These are phyloP conservation scores for Smittium mucronatum DNA, from an alignment of 371 early-diverging fungal genomes.

Conservation along the genomic window DNA sequence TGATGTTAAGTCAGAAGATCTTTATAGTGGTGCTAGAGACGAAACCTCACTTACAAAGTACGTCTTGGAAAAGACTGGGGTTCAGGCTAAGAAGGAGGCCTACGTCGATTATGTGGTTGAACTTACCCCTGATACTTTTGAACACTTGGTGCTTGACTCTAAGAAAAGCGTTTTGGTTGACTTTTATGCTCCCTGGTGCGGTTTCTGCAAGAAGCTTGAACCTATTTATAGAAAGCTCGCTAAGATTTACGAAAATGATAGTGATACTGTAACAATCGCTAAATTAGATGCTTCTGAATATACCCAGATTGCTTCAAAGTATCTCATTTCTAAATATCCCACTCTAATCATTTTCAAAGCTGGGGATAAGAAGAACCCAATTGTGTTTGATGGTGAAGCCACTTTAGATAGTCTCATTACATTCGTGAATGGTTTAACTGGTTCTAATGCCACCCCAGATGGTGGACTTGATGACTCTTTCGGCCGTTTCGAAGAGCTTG, in stretches of 20 bases:
- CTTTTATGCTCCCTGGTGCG: slow-evolving; percentile 79
- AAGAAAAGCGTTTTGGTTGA: slow-evolving; percentile 60
- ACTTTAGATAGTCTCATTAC: slow-evolving; percentile 66
- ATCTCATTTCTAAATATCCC: slow-evolving; percentile 66
- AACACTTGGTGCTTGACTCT: slow-evolving; percentile 43
- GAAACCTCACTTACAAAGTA: slow-evolving; percentile 58
- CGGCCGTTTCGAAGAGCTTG: slow-evolving; percentile 57
- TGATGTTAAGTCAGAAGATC: slow-evolving; percentile 43
- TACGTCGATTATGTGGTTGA: slow-evolving; percentile 17
- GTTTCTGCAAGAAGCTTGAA: slow-evolving; percentile 73
- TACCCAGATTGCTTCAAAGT: slow-evolving; percentile 36
- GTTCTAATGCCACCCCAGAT: slow-evolving; percentile 63
- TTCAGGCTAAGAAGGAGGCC: background rate
- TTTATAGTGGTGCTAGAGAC: slow-evolving; percentile 71
- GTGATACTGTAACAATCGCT: slow-evolving; percentile 52
- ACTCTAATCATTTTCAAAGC: slow-evolving; percentile 77
- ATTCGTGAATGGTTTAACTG: slow-evolving; percentile 79
- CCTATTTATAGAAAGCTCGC: slow-evolving; percentile 75
- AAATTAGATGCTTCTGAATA: slow-evolving; percentile 70
- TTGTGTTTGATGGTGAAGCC: slow-evolving; percentile 65
- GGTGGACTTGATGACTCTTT: slow-evolving; percentile 58
- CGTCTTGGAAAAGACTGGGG: slow-evolving; percentile 63
- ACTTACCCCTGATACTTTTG: slow-evolving; percentile 51
- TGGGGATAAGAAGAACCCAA: slow-evolving; percentile 47
- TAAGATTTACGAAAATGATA: slow-evolving; percentile 38